Base-by-base conservation (phyloP, 306 rosid genomes). In the Glycine latifolia region DNA sequence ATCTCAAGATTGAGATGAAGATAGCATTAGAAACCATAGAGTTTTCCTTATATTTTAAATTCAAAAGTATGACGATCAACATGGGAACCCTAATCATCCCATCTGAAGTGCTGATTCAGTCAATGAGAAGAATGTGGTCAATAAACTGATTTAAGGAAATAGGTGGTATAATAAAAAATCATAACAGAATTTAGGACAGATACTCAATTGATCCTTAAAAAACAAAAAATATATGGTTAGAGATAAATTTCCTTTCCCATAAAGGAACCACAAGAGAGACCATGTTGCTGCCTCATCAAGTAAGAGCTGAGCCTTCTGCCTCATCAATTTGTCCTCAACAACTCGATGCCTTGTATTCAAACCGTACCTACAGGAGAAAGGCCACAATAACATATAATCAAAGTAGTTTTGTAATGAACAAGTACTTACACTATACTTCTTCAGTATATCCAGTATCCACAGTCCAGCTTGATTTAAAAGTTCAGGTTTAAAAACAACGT, bases 201-300 rank as follows among this genome's bases (percentile, higher is more conserved):
- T 75, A 67, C 55, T 68, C 31, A 74, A 78, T 73, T 77, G 62
- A 73, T 74, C 50, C 80, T 33, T 39, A 72, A 20, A 20, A 20
- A 20, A 20, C 20, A 0, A 20, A 20, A 20, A 44, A 81, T 49
- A 65, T 15, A 68, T 76, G 85, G 88, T 52, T 68, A 60, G 71
- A 49, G 81, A 86, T 77, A 71, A 91, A 20, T 91, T 90, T 35
- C 99, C 97, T 93, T 95, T 91, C 81, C 96, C 99, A 71, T 86
- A 95, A 62, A 95, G 97, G 83, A 89, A 87, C 99, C 99, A 95
- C 89, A 95, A 72, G 78, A 95, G 97, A 73, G 97, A 95, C 99
- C 99, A 95, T 3, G 99, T 89, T 60, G 99, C 99, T 17, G 97
- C 99, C 88, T 95, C 99, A 44, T 95, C 96, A 79, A 95, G 93